phyloP scores from a whole-genome alignment of 2,329 filamentous ascomycete genomes.

The Graphiopsis chlorocephala region DNA sequence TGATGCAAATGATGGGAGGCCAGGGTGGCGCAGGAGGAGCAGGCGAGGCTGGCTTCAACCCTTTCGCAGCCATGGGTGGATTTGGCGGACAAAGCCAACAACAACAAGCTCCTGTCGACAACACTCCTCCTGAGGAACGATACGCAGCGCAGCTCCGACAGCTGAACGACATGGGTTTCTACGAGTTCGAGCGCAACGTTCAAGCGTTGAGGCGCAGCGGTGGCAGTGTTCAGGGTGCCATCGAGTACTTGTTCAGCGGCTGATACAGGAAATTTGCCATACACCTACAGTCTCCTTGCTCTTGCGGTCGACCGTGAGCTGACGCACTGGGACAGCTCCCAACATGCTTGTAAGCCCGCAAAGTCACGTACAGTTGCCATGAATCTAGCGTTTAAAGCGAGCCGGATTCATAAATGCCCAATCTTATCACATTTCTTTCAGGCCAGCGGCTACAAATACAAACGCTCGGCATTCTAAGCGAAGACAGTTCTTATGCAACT shows the following conservation, averaged over 20 bases:
- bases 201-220: constrained; percentile 82
- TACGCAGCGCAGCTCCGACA: constrained; percentile 88
- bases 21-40: constrained; percentile 31
- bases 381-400: neutral
- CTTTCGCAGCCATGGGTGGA: constrained; percentile 42
- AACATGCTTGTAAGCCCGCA: neutral
- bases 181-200: constrained; percentile 91
- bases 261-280: neutral
- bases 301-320: neutral
- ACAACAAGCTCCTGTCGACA: constrained; percentile 66
- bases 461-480: neutral
- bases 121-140: constrained; percentile 84
- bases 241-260: constrained; percentile 63
- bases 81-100: constrained; percentile 31
- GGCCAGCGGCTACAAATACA: neutral
- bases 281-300: neutral
- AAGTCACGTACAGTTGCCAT: neutral
- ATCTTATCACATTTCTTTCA: neutral
- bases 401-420: neutral
- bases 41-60: constrained; percentile 37
- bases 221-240: constrained; percentile 88
- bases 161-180: constrained; percentile 98
- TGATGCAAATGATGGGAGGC: constrained; percentile 55
- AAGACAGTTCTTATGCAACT: neutral
- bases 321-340: neutral